Base-by-base conservation (phyloP, 371 early-diverging fungal genomes). In the Circinella umbellata region DNA sequence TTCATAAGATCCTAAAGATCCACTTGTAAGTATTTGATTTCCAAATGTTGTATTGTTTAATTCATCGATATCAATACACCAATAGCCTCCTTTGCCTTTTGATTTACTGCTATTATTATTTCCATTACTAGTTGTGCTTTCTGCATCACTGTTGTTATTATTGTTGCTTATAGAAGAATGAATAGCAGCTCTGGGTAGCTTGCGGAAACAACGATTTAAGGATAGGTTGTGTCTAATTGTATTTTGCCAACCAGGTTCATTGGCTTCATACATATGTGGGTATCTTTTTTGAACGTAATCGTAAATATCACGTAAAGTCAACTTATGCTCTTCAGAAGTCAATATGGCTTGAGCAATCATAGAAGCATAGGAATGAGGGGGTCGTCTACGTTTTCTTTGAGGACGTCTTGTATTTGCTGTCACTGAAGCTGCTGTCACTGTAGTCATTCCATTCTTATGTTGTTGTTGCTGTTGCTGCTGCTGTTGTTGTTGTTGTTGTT, bases 221-320 rank as follows among this genome's bases (percentile, higher is more conserved):
- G 90, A 90, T 18, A 93, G 81, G 71, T 93, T 93, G 79, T 93
- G 93, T n/a, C 93, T 76, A 38, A 93, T 91, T 0, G 89, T 88
- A 79, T 93, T 93, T 75, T 80, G 88, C 88, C 89, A 89, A 1
- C 88, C 89, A 54, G 78, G 78, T 61, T 85, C 84, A 11, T 81
- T 77, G 10, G 83, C 84, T 67, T 83, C 76, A 64, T 81, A 87
- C 65, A 89, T 78, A 57, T 84, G 83, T 10, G 90, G 87, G 47
- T 86, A 90, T 68, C 80, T 77, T 0, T 66, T 66, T 68, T 79
- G 80, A 34, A 91, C 88, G 79, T 85, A 91, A n/a, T 77, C 75
- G 72, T 91, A 91, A 17, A 91, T 91, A 36, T 84, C 85, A 61
- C 83, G 86, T 53, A 91, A 70, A 9, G 91, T 89, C 67, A 91